A percentile compares a stretch with the other conserved stretches of the same genome.
phyloP scores from a whole-genome alignment of 2,329 filamentous ascomycete genomes.

The Hymenoscyphus scutula region DNA sequence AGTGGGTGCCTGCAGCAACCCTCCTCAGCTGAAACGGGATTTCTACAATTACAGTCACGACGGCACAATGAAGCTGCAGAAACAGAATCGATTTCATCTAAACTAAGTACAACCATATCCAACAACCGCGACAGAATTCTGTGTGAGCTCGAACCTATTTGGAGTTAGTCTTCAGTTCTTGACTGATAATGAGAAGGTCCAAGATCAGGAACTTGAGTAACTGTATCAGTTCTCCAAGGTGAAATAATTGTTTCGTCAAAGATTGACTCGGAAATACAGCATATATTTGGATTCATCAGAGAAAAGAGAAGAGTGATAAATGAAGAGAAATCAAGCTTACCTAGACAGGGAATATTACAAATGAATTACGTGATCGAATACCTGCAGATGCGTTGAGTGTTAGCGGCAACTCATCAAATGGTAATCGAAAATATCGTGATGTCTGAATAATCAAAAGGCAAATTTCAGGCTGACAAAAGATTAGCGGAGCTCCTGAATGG shows the following conservation, averaged over 20 bases:
- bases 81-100: background rate
- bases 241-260: constrained; percentile 39
- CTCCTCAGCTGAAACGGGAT: too few species aligned
- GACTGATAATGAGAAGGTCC: background rate
- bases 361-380: constrained; percentile 8
- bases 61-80: background rate
- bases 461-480: constrained; percentile 34
- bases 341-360: constrained; percentile 3
- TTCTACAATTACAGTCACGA: background rate
- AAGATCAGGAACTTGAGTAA: background rate
- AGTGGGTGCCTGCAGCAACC: too few species aligned
- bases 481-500: constrained; percentile 18
- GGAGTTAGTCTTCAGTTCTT: background rate
- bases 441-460: constrained; percentile 26
- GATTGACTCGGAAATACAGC: constrained; percentile 37
- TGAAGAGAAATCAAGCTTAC: constrained; percentile 16
- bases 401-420: constrained; percentile 18
- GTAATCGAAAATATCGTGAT: background rate
- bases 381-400: constrained; percentile 24
- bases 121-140: background rate
- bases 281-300: constrained; percentile 39
- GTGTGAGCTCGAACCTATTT: background rate
- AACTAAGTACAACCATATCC: background rate
- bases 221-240: constrained; percentile 41
- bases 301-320: constrained; percentile 11